Conservation (phyloP, 2,329 filamentous ascomycete genomes). For the Pseudocercospora fuligena region DNA sequence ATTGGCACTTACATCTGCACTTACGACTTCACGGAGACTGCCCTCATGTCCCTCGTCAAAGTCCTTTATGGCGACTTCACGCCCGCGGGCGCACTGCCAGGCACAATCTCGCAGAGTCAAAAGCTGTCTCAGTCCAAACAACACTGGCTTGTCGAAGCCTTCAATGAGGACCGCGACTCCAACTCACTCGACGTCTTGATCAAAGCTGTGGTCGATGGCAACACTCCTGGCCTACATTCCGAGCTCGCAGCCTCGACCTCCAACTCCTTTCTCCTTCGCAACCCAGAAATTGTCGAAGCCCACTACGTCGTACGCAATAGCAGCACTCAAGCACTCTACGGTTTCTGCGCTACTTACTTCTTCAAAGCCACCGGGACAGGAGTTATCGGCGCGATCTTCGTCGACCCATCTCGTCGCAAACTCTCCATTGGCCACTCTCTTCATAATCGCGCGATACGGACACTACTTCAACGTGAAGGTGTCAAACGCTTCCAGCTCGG, state of each 20-base stretch:
- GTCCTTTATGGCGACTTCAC: conserved; percentile 78
- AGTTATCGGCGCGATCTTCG: conserved; percentile 83
- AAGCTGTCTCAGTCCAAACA: conserved; percentile 88
- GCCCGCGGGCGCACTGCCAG: conserved; percentile 61
- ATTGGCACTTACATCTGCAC: conserved; percentile 95
- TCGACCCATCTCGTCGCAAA: conserved; percentile 83
- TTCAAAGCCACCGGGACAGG: conserved; percentile 71
- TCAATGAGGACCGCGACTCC: conserved; percentile 77
- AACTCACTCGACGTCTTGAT: conserved; percentile 77
- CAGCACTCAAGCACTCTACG: conserved; percentile 87
- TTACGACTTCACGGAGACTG: conserved; percentile 94
- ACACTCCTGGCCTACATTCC: conserved; percentile 68
- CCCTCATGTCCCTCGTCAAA: conserved; percentile 81
- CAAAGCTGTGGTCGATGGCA: conserved; percentile 68
- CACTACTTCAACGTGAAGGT: conserved; percentile 70
- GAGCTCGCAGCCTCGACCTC: conserved; percentile 72
- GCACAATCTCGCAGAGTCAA: conserved; percentile 83
- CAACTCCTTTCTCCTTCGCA: conserved; percentile 75
- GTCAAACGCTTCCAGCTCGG: conserved; percentile 84
- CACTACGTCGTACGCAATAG: conserved; percentile 95
- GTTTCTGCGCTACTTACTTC: conserved; percentile 89
- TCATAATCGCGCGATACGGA: conserved; percentile 81
- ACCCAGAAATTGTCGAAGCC: conserved; percentile 72
- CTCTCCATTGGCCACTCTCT: conserved; percentile 89
- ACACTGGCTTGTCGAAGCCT: conserved; percentile 92